Evolutionary conservation across 306 rosid species (phyloP).

Genomic region (Gleditsia sinensis): DNA sequence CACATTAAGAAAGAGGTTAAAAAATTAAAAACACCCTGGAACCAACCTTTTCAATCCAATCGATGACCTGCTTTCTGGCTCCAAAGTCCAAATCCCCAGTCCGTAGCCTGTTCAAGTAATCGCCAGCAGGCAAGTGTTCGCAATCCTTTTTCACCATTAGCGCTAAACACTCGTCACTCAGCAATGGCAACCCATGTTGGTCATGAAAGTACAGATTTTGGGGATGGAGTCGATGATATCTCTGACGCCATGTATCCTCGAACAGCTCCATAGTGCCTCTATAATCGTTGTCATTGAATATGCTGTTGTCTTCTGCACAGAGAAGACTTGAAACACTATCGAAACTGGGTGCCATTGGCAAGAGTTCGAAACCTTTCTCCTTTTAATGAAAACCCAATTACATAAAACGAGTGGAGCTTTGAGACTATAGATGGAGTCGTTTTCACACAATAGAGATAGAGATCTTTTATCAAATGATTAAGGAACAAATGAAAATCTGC

Average conservation of each 20-base stretch:
- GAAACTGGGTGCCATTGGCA: conserved; percentile 83
- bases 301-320: conserved; percentile 62
- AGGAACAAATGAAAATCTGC: conserved; percentile 29
- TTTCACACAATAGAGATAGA: conserved; percentile 21
- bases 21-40: background rate
- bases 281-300: conserved; percentile 59
- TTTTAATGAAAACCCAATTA: background rate
- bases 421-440: conserved; percentile 24
- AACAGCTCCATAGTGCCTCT: conserved; percentile 37
- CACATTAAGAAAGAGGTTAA: conserved; percentile 9
- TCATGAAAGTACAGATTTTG: conserved; percentile 33
- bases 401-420: conserved; percentile 9
- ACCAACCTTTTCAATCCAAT: conserved; percentile 85
- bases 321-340: conserved; percentile 70
- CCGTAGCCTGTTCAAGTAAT: conserved; percentile 56
- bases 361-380: background rate
- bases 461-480: conserved; percentile 29
- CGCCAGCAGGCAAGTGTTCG: conserved; percentile 58
- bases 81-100: conserved; percentile 70
- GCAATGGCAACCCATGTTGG: conserved; percentile 54
- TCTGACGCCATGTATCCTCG: conserved; percentile 42
- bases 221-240: conserved; percentile 35
- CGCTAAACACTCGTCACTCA: conserved; percentile 66
- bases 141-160: conserved; percentile 62
- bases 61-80: conserved; percentile 70